Evolutionary conservation across 257 asterid species (phyloP).

Genomic region (Fraxinus americana): DNA sequence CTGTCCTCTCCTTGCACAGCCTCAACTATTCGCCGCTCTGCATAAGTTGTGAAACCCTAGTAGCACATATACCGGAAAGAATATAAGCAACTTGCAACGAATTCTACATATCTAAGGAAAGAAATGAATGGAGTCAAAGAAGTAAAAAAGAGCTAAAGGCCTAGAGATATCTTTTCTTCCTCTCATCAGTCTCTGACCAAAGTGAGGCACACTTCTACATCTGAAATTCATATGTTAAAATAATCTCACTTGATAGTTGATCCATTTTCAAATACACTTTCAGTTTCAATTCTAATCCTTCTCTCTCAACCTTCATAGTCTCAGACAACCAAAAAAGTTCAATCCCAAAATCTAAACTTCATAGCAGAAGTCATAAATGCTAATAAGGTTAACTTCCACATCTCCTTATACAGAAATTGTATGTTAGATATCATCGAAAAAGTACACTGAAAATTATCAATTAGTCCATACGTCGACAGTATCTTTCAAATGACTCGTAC

Average conservation of each 20-base stretch:
- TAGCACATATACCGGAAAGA: slow-evolving; percentile 26
- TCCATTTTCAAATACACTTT: not conserved
- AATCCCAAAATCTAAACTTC: slow-evolving; percentile 2
- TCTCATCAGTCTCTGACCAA: not conserved
- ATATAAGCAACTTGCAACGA: not conserved
- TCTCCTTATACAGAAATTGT: not conserved
- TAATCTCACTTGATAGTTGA: not conserved
- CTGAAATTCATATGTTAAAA: not conserved
- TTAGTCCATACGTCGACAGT: slow-evolving; percentile 1
- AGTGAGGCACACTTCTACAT: slow-evolving; percentile 12
- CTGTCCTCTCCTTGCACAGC: slow-evolving; percentile 87
- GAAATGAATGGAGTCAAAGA: not conserved
- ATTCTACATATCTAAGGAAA: slow-evolving; percentile 10
- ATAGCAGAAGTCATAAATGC: not conserved
- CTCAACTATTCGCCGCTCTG: slow-evolving; percentile 90
- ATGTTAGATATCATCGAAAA: slow-evolving; percentile 9
- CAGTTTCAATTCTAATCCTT: not conserved
- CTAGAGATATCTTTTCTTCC: slow-evolving; percentile 1
- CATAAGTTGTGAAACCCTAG: slow-evolving; percentile 94
- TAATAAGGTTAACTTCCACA: not conserved
- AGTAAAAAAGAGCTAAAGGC: not conserved
- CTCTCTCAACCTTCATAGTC: not conserved
- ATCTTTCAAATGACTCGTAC: not conserved
- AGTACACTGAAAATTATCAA: not conserved
- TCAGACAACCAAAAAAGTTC: slow-evolving; percentile 2